These are phyloP conservation scores for Lactuca saligna DNA, from an alignment of 129 eudicot genomes.

Conservation along the genomic window DNA sequence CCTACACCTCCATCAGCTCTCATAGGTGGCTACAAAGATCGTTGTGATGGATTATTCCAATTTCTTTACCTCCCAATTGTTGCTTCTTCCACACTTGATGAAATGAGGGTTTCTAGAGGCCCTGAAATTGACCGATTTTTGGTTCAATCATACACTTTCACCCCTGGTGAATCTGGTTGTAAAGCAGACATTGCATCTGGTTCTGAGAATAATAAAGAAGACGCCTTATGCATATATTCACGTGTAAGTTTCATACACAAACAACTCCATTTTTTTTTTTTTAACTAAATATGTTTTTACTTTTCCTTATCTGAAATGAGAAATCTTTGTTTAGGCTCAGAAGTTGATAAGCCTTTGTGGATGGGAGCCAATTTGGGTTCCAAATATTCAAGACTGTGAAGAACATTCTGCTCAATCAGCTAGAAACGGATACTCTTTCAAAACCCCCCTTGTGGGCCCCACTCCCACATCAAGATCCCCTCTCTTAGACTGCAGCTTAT, in stretches of 20 bases:
- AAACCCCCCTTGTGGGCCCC: slow-evolving; percentile 40
- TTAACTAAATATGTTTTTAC: neutral
- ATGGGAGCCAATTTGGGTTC: slow-evolving; percentile 94
- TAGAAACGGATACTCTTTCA: slow-evolving; percentile 63
- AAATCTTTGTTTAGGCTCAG: slow-evolving; percentile 52
- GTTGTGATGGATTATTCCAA: slow-evolving; percentile 95
- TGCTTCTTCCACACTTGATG: slow-evolving; percentile 72
- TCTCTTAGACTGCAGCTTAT: slow-evolving; percentile 82
- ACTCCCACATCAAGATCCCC: slow-evolving; percentile 72
- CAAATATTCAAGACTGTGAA: slow-evolving; percentile 83
- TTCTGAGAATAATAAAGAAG: slow-evolving; percentile 54
- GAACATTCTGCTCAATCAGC: slow-evolving; percentile 96
- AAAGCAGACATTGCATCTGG: slow-evolving; percentile 57
- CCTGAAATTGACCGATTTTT: slow-evolving; percentile 82
- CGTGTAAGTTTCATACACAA: slow-evolving; percentile 53
- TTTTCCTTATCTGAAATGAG: neutral
- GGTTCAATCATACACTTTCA: slow-evolving; percentile 35
- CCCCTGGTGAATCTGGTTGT: slow-evolving; percentile 53
- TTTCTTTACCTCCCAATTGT: slow-evolving; percentile 77
- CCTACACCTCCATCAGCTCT: slow-evolving; percentile 96
- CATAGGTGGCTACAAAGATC: slow-evolving; percentile 90
- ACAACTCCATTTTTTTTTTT: neutral
- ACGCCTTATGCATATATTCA: slow-evolving; percentile 52
- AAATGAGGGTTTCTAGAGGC: slow-evolving; percentile 65
- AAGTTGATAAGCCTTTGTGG: slow-evolving; percentile 92